phyloP scores from a whole-genome alignment of 495 filamentous ascomycete genomes.

The Penicillium canescens region DNA sequence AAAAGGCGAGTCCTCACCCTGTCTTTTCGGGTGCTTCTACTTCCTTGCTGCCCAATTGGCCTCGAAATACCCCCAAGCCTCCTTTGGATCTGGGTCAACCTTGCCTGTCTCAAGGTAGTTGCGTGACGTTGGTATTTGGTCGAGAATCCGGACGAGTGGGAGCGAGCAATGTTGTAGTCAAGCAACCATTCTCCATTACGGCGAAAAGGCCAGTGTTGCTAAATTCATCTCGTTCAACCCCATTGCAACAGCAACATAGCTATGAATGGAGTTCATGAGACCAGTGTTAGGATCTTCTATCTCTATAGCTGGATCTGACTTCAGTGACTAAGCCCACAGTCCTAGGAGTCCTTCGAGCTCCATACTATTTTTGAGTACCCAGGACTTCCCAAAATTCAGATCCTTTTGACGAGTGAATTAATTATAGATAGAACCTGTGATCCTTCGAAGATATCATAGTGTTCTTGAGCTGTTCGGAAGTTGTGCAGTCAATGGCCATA shows the following conservation, averaged over 20 bases:
- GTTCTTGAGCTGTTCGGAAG: not conserved
- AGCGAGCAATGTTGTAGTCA: not conserved
- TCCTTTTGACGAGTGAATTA: not conserved
- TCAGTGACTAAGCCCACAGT: conserved; percentile 11
- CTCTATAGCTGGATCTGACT: conserved; percentile 3
- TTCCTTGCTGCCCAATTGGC: no score
- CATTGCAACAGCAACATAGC: not conserved
- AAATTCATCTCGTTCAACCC: not conserved
- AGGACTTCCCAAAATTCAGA: not conserved
- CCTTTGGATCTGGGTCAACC: no score
- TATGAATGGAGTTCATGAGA: not conserved
- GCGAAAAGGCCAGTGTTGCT: not conserved
- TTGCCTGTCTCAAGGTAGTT: not conserved
- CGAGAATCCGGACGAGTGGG: not conserved
- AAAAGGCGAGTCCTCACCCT: no score
- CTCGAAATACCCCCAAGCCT: no score
- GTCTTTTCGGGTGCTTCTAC: no score
- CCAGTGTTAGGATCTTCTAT: not conserved
- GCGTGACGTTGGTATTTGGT: not conserved
- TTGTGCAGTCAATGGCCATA: not conserved
- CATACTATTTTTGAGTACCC: not conserved
- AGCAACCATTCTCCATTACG: not conserved
- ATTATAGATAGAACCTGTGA: not conserved
- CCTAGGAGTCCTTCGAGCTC: conserved; percentile 12
- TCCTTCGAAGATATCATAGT: not conserved